Base-by-base conservation (phyloP, 768 basidiomycete genomes). In the Basidioascus undulatus region DNA sequence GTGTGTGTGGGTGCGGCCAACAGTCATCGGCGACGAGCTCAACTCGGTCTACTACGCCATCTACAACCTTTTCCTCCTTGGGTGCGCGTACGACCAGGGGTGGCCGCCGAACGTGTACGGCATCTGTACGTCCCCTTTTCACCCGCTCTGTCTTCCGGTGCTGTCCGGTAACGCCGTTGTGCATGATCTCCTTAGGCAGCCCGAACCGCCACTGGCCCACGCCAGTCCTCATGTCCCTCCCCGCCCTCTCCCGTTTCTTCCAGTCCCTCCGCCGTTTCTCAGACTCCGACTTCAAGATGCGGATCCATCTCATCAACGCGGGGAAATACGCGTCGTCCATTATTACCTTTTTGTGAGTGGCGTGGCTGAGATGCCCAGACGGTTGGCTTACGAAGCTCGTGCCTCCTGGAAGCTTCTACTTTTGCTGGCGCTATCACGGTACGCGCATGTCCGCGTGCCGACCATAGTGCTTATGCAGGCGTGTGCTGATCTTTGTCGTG, bases 251-350 rank as follows among this genome's bases (percentile, higher is more conserved):
- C 26, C 87, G 92, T 59, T 53, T 83, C 32, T 63, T 79, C 10
- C 92, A 98, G 58, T 81, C 78, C 53, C 48, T 92, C 38, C 75
- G 75, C 47, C 84, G 89, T 61, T 96, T 76, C 53, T 59, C 58
- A 35, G 92, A 94, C 53, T 81, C 83, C 2, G 62, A 44, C 21
- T 48, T 47, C 2, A 27, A 62, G 28, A 55, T 75, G 30, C 47
- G 60, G 15, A 76, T 76, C 0, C 89, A 96, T 63, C 56, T 94
- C 32, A 69, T 94, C 52, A 98, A 98, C 53, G 87, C 81, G 37
- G 40, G 70, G 6, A 57, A 57, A 32, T 57, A 57, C 40, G 9
- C 42, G 2, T 35, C 44, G 2, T 45, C 49, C 3, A 51, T 55
- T 19, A 10, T 45, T 1, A 52, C 50, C 25, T 49, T 44, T 41